Percentiles rank a stretch among this genome's conserved stretches.
phyloP scores from a whole-genome alignment of 2,329 filamentous ascomycete genomes.

The Bipolaris cookei region DNA sequence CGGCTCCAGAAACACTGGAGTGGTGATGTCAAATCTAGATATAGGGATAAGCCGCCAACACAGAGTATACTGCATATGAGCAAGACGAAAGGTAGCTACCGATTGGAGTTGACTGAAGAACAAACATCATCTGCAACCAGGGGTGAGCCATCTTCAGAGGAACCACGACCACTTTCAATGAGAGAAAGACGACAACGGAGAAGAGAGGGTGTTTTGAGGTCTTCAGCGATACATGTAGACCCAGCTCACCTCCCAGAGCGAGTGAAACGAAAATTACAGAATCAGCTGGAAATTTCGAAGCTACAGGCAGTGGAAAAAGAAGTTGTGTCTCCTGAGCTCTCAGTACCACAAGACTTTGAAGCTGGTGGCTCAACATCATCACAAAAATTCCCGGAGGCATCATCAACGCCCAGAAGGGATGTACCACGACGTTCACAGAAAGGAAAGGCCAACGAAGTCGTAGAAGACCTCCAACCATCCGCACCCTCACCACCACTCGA shows the following conservation, averaged over 20 bases:
- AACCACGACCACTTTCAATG: slow-evolving; percentile 8
- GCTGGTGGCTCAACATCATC: background rate
- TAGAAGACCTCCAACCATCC: slow-evolving; percentile 17
- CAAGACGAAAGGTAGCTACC: slow-evolving; percentile 2
- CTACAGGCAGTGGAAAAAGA: background rate
- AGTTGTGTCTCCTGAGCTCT: background rate
- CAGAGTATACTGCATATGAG: slow-evolving; percentile 7
- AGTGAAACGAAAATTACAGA: background rate
- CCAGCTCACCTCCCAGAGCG: background rate
- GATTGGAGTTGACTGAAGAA: background rate
- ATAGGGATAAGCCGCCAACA: background rate
- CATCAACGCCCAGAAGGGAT: background rate
- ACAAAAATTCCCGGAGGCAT: background rate
- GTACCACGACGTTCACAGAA: background rate
- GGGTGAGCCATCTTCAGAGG: background rate
- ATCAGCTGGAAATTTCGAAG: background rate
- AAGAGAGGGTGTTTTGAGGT: background rate
- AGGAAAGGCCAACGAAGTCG: background rate
- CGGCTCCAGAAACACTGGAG: slow-evolving; percentile 18
- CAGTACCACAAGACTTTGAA: background rate
- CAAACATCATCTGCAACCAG: background rate
- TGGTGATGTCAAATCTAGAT: slow-evolving; percentile 3
- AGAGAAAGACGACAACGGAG: slow-evolving; percentile 11
- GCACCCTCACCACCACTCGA: slow-evolving; percentile 19
- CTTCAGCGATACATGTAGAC: background rate